Percentiles rank a stretch among this genome's conserved stretches.
Evolutionary conservation across 768 basidiomycete genomes (phyloP).

Genomic region (Amanita phalloides): DNA sequence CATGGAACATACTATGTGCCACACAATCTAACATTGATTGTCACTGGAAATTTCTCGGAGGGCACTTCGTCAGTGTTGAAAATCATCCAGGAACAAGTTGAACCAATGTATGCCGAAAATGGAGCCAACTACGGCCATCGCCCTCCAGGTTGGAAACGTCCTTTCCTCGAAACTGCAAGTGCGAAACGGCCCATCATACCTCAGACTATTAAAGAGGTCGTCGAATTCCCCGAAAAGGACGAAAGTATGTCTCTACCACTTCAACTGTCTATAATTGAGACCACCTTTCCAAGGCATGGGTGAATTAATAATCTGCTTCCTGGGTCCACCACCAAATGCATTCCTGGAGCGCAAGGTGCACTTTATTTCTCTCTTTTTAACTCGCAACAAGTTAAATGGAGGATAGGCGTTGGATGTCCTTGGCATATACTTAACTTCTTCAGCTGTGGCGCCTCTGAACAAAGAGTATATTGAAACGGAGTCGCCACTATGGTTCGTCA

Average conservation of each 20-base stretch:
- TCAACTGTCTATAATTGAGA: slow-evolving; percentile 1
- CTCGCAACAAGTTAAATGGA: slow-evolving; percentile 1
- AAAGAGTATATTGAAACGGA: slow-evolving; percentile 92
- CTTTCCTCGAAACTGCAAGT: slow-evolving; percentile 84
- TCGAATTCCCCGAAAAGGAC: slow-evolving; percentile 95
- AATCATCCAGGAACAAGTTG: slow-evolving; percentile 74
- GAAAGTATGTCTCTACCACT: slow-evolving; percentile 42
- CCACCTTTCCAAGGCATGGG: slow-evolving; percentile 42
- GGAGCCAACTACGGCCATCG: slow-evolving; percentile 47
- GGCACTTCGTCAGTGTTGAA: slow-evolving; percentile 68
- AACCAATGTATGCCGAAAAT: slow-evolving; percentile 72
- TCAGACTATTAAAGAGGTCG: slow-evolving; percentile 43
- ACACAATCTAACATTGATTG: slow-evolving; percentile 84
- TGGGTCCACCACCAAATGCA: slow-evolving; percentile 65
- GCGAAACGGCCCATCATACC: slow-evolving; percentile 43
- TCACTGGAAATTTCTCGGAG: slow-evolving; percentile 75
- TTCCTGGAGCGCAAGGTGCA: slow-evolving; percentile 63
- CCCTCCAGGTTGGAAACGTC: slow-evolving; percentile 84
- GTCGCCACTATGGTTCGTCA: slow-evolving; percentile 70
- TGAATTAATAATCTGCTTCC: slow-evolving; percentile 67
- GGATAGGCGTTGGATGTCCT: slow-evolving; percentile 74
- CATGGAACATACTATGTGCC: slow-evolving; percentile 88
- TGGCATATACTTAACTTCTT: slow-evolving; percentile 81
- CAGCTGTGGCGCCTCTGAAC: slow-evolving; percentile 68
- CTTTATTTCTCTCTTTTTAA: background rate